phyloP scores from a whole-genome alignment of 2,329 filamentous ascomycete species.

The Didymella pinodella region DNA sequence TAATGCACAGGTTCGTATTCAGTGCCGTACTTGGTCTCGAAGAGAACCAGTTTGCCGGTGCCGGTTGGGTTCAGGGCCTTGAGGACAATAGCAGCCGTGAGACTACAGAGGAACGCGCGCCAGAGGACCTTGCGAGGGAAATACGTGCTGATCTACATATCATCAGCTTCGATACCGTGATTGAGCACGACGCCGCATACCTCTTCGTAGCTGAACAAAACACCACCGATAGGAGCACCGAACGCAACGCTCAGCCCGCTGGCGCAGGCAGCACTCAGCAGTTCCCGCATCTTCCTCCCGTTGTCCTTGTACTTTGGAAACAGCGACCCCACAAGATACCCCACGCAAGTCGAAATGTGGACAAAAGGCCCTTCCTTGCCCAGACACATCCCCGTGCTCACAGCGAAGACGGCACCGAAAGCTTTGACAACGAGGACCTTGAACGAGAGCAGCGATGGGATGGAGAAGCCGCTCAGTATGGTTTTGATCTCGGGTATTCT shows the following conservation, averaged over 20 bases:
- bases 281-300: slow-evolving; percentile 65
- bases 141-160: slow-evolving; percentile 60
- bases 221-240: slow-evolving; percentile 68
- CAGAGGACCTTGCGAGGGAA: slow-evolving; percentile 67
- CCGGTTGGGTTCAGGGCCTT: slow-evolving; percentile 67
- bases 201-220: slow-evolving; percentile 67
- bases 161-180: neutral
- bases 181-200: neutral
- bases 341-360: slow-evolving; percentile 67
- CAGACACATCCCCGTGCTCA: slow-evolving; percentile 66
- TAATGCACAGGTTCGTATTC: slow-evolving; percentile 65
- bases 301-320: slow-evolving; percentile 67
- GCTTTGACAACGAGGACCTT: slow-evolving; percentile 65
- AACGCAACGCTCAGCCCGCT: slow-evolving; percentile 68
- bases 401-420: slow-evolving; percentile 65
- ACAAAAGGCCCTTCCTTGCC: slow-evolving; percentile 68
- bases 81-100: slow-evolving; percentile 63
- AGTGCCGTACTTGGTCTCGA: slow-evolving; percentile 66
- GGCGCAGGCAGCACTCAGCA: slow-evolving; percentile 65
- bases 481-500: slow-evolving; percentile 68
- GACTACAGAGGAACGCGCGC: slow-evolving; percentile 66
- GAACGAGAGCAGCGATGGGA: slow-evolving; percentile 64
- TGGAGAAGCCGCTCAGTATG: slow-evolving; percentile 67
- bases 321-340: slow-evolving; percentile 60
- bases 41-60: slow-evolving; percentile 67